Conservation (phyloP, 2,329 filamentous ascomycete genomes). For the Alternaria solani region DNA sequence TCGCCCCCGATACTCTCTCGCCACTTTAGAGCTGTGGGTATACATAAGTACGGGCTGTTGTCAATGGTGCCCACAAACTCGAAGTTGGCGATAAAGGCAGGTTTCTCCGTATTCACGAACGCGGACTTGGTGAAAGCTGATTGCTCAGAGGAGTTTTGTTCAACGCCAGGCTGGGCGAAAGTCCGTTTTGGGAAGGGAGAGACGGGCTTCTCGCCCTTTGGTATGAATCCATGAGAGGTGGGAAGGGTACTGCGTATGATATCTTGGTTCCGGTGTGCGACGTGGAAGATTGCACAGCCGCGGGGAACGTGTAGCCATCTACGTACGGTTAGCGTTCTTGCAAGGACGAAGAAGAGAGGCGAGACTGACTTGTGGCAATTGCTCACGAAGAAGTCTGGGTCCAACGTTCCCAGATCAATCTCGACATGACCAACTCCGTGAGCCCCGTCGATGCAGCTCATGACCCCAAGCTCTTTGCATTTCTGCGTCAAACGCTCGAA, state of each 20-base stretch:
- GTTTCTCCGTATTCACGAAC: conserved; percentile 54
- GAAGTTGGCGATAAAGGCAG: conserved; percentile 73
- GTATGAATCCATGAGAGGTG: conserved; percentile 79
- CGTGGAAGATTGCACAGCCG: conserved; percentile 81
- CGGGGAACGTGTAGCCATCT: conserved; percentile 84
- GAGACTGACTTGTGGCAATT: conserved; percentile 65
- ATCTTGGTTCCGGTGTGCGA: conserved; percentile 77
- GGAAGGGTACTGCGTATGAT: conserved; percentile 78
- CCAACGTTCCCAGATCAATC: conserved; percentile 70
- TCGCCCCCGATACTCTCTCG: conserved; percentile 77
- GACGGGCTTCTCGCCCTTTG: conserved; percentile 45
- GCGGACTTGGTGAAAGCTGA: conserved; percentile 7
- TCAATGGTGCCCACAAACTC: conserved; percentile 81
- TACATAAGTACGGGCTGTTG: conserved; percentile 73
- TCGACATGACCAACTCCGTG: conserved; percentile 83
- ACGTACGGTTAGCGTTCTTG: background rate
- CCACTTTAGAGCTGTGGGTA: conserved; percentile 76
- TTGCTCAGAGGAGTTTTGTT: conserved; percentile 11
- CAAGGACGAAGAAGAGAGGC: background rate
- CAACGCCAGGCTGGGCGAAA: background rate
- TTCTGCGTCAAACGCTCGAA: conserved; percentile 71
- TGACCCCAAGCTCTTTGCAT: conserved; percentile 71
- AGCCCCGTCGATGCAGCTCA: conserved; percentile 83
- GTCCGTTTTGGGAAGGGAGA: conserved; percentile 50
- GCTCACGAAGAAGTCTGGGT: conserved; percentile 85